Conservation (phyloP, 1,284 basidiomycete genomes). For the Malassezia slooffiae region DNA sequence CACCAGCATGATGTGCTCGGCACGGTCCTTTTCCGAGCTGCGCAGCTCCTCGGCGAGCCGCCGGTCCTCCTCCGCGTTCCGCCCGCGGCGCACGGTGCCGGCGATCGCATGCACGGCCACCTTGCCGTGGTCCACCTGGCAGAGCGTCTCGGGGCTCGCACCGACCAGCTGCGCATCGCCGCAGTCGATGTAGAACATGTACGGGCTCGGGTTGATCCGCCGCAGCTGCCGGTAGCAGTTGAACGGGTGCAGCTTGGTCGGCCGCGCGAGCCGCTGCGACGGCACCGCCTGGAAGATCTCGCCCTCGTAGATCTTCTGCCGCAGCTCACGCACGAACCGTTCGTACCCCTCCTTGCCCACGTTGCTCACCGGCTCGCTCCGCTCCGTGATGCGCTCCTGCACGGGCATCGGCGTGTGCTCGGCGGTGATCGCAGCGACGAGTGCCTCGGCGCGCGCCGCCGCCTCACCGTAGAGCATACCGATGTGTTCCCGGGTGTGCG, state of each 20-base stretch:
- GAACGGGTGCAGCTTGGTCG: conserved; percentile 85
- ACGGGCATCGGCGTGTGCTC: conserved; percentile 53
- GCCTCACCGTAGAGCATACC: conserved; percentile 29
- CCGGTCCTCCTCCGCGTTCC: conserved; percentile 74
- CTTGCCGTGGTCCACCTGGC: conserved; percentile 74
- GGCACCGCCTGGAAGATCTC: conserved; percentile 99
- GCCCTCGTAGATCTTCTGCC: conserved; percentile 85
- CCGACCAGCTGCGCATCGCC: conserved; percentile 86
- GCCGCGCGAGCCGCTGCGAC: conserved; percentile 73
- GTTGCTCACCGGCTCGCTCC: conserved; percentile 57
- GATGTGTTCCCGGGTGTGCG: too few relatives aligned
- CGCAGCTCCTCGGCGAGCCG: conserved; percentile 63
- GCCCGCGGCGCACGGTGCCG: conserved; percentile 80
- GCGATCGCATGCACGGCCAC: conserved; percentile 98
- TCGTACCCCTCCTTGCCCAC: conserved; percentile 91
- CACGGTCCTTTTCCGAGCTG: conserved; percentile 81
- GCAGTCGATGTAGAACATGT: conserved; percentile 92
- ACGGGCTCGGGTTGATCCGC: conserved; percentile 90
- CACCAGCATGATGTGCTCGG: conserved; percentile 98
- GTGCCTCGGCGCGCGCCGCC: conserved; percentile 15
- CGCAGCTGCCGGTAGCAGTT: conserved; percentile 88
- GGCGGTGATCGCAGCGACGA: conserved; percentile 18
- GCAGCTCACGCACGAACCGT: conserved; percentile 76
- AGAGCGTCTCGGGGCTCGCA: conserved; percentile 92
- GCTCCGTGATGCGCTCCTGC: conserved; percentile 48